Conservation (phyloP, 1,139 yeast genomes). For the Geotrichum bryndzae region DNA sequence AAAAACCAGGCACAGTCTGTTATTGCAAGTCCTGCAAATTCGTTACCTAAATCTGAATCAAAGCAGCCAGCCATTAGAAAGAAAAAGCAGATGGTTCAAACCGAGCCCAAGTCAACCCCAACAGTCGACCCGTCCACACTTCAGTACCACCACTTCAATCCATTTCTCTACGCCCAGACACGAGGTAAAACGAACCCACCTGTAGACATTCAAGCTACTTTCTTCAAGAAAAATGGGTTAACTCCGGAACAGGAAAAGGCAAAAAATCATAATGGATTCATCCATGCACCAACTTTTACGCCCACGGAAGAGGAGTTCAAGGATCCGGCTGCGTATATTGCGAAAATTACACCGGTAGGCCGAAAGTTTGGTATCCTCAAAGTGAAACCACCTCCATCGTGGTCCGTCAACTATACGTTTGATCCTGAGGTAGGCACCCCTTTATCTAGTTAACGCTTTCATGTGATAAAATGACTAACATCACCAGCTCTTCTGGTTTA, state of each 20-base stretch:
- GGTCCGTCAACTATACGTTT: background rate
- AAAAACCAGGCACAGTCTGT: background rate
- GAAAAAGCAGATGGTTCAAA: background rate
- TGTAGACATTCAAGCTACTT: background rate
- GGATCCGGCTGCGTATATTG: conserved; percentile 46
- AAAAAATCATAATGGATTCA: conserved; percentile 21
- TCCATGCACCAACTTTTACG: conserved; percentile 46
- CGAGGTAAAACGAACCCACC: background rate
- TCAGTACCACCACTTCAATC: conserved; percentile 1
- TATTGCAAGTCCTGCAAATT: background rate
- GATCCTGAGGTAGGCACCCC: conserved; percentile 29
- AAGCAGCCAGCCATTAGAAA: background rate
- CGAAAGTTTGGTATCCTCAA: conserved; percentile 65
- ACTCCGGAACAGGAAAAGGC: conserved; percentile 12
- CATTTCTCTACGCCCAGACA: conserved; percentile 12
- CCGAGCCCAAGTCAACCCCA: background rate
- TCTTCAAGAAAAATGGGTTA: conserved; percentile 23
- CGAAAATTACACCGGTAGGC: conserved; percentile 45
- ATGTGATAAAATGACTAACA: background rate
- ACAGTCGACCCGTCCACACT: background rate
- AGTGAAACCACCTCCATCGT: conserved; percentile 46
- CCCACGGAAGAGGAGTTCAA: conserved; percentile 43
- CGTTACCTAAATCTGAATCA: background rate
- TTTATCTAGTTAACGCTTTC: background rate
- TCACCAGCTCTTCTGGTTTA: conserved; percentile 40